Evolutionary conservation across 306 rosid genomes (phyloP).

Genomic region (Purshia tridentata): DNA sequence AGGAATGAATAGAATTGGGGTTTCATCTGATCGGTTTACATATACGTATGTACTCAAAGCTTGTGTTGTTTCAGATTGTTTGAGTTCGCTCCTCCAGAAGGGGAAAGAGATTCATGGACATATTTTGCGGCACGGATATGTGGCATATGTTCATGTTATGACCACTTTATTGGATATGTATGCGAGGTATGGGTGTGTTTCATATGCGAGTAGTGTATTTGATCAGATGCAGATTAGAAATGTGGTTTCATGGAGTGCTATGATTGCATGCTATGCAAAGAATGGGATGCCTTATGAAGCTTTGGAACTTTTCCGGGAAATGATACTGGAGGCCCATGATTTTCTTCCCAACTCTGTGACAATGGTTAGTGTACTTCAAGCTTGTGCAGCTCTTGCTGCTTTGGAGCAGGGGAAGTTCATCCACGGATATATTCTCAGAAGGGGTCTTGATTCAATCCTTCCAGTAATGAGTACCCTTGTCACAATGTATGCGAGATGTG

Average conservation of each 20-base stretch:
- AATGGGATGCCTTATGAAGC: slow-evolving; percentile 75
- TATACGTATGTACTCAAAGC: slow-evolving; percentile 86
- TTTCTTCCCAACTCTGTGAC: slow-evolving; percentile 83
- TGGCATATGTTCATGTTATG: slow-evolving; percentile 62
- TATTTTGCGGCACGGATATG: slow-evolving; percentile 77
- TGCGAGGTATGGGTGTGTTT: slow-evolving; percentile 68
- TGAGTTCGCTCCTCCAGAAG: slow-evolving; percentile 47
- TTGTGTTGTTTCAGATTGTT: slow-evolving; percentile 65
- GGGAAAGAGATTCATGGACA: slow-evolving; percentile 94
- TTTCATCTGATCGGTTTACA: slow-evolving; percentile 66
- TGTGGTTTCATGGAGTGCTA: slow-evolving; percentile 92
- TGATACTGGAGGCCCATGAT: slow-evolving; percentile 60
- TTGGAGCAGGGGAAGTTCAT: slow-evolving; percentile 79
- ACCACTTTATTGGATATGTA: slow-evolving; percentile 88
- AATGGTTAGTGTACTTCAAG: slow-evolving; percentile 93
- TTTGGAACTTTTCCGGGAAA: slow-evolving; percentile 65
- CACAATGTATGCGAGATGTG: slow-evolving; percentile 86
- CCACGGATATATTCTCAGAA: slow-evolving; percentile 81
- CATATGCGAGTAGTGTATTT: slow-evolving; percentile 64
- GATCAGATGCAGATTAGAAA: slow-evolving; percentile 63
- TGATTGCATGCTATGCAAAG: slow-evolving; percentile 83
- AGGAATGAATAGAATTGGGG: slow-evolving; percentile 58
- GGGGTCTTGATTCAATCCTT: slow-evolving; percentile 81
- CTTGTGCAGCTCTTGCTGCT: slow-evolving; percentile 79
- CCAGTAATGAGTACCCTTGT: slow-evolving; percentile 78